A percentile compares a stretch with the other conserved stretches of the same genome.
Conservation (phyloP, 2,329 filamentous ascomycete species). For the Fusarium scirpi region DNA sequence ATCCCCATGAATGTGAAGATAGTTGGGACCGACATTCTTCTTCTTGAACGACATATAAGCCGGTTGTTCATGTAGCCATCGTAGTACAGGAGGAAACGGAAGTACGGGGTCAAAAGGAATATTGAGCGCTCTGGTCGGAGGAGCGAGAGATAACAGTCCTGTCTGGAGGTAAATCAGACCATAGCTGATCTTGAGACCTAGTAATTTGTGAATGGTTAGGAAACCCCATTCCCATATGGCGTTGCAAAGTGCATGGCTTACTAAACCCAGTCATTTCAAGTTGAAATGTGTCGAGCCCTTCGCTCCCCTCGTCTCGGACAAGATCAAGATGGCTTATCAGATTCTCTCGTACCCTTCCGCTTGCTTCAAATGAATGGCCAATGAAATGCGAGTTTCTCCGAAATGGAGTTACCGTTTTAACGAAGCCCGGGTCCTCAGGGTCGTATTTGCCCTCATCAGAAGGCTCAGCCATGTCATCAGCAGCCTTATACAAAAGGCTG, state of each 20-base stretch:
- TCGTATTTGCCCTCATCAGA: too few relatives aligned
- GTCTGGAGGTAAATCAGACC: neutral
- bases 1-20: neutral
- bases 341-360: neutral
- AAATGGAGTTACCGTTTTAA: neutral
- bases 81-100: neutral
- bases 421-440: too few relatives aligned
- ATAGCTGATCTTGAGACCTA: neutral
- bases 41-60: neutral
- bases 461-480: too few relatives aligned
- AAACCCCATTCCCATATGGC: accelerated
- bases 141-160: neutral
- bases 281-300: too few relatives aligned
- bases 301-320: neutral
- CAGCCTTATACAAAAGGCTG: too few relatives aligned
- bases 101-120: neutral
- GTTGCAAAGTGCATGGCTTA: too few relatives aligned
- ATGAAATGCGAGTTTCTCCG: neutral
- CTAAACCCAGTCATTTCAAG: too few relatives aligned
- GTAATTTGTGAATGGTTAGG: neutral
- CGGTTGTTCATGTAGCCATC: neutral
- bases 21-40: neutral
- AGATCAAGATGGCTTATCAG: neutral
- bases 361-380: neutral
- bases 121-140: neutral